Conservation (phyloP, 164 flowering plant genomes). For the Piper longum region DNA sequence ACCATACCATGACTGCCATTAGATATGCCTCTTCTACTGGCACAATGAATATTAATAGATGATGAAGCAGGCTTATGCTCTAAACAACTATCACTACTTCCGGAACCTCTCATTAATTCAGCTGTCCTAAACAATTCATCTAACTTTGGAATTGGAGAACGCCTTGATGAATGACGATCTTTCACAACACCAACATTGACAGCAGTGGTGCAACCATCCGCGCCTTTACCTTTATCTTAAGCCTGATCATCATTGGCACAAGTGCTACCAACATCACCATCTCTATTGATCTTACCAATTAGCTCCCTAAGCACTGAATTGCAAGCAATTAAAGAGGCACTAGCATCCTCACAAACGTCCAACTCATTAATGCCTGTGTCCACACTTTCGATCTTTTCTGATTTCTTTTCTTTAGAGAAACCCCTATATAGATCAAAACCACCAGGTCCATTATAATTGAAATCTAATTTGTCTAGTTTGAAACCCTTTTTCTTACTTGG, state of each 20-base stretch:
- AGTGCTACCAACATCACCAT: conserved; percentile 7
- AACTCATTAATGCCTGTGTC: conserved; percentile 40
- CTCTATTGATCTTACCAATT: conserved; percentile 3
- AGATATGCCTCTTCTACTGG: conserved; percentile 4
- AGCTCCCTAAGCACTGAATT: no score
- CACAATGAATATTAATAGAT: conserved; percentile 8
- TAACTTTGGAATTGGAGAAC: conserved; percentile 11
- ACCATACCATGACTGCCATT: conserved; percentile 6
- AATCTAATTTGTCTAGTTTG: no score
- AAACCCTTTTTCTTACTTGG: no score
- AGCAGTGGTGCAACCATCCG: conserved; percentile 12
- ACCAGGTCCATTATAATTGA: no score
- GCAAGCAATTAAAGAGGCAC: conserved; percentile 16
- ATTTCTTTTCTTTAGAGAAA: no score
- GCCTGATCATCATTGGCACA: conserved; percentile 20
- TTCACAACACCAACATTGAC: conserved; percentile 13
- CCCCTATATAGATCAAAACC: no score
- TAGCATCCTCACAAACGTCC: conserved; percentile 65
- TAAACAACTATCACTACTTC: conserved; percentile 33
- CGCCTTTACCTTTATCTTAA: conserved; percentile 41
- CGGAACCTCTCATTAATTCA: conserved; percentile 40
- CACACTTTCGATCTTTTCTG: no score
- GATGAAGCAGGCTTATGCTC: conserved; percentile 11
- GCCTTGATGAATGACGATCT: conserved; percentile 19
- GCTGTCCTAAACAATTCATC: conserved; percentile 12